Evolutionary conservation across 345 rosid species (phyloP).

Genomic region (Pugionium dolabratum): DNA sequence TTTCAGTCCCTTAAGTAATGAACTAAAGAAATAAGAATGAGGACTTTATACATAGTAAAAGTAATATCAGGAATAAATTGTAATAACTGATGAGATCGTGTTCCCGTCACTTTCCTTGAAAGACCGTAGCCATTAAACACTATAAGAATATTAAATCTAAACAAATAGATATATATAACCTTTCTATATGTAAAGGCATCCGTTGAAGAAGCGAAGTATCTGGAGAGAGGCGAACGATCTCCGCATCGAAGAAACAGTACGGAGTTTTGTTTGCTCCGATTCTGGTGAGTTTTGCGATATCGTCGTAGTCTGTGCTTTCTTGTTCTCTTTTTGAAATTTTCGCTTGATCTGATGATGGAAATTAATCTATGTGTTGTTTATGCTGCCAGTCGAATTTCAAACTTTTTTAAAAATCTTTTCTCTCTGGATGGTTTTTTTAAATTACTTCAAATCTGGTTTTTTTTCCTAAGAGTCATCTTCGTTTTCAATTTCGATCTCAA

Average conservation of each 20-base stretch:
- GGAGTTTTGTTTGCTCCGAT: conserved; percentile 28
- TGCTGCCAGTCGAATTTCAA: conserved; percentile 17
- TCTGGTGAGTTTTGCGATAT: conserved; percentile 35
- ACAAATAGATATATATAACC: conserved; percentile 10
- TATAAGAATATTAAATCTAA: conserved; percentile 6
- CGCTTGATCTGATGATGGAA: conserved; percentile 13
- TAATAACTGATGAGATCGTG: conserved; percentile 28
- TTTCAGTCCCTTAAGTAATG: conserved; percentile 3
- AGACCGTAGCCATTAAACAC: conserved; percentile 30
- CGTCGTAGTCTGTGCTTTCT: conserved; percentile 20
- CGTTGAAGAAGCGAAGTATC: conserved; percentile 34
- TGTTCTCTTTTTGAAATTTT: conserved; percentile 2
- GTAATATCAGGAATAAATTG: neutral
- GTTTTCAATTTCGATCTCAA: neutral
- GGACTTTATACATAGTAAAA: neutral
- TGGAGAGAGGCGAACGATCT: conserved; percentile 26
- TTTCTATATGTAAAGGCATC: conserved; percentile 21
- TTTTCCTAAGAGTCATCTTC: neutral
- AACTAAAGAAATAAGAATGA: neutral
- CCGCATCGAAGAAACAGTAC: conserved; percentile 37
- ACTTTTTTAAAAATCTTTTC: neutral
- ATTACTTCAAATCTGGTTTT: conserved; percentile 1
- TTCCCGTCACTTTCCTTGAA: conserved; percentile 33
- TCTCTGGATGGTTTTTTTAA: neutral
- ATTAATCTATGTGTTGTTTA: conserved; percentile 26